These are phyloP conservation scores for Juncus effusus DNA, from an alignment of 176 grass and related monocot genomes.

Conservation along the genomic window DNA sequence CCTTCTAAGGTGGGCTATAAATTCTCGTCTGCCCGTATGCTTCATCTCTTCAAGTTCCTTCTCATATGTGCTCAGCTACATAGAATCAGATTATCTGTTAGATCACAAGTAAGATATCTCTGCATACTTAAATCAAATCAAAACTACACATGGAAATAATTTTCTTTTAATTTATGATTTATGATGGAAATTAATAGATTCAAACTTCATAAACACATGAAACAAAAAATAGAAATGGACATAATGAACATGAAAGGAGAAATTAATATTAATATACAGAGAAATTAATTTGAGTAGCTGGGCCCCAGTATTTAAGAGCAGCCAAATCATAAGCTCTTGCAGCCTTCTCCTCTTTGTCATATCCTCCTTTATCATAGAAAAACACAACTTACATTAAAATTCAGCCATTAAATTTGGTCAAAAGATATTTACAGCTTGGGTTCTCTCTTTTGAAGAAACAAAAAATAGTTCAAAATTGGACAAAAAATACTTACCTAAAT, in stretches of 20 bases:
- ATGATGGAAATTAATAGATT: too few species aligned
- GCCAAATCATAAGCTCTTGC: slow-evolving; percentile 88
- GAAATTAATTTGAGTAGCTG: slow-evolving; percentile 82
- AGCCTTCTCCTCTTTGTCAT: slow-evolving; percentile 91
- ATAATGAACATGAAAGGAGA: too few species aligned
- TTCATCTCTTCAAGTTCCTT: slow-evolving; percentile 42
- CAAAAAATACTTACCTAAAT: slow-evolving; percentile 56
- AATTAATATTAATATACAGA: slow-evolving; percentile 29
- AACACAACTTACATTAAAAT: slow-evolving; percentile 5
- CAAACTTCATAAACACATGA: too few species aligned
- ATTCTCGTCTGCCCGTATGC: slow-evolving; percentile 61
- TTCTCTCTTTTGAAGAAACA: slow-evolving; percentile 8
- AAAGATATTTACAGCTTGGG: slow-evolving; percentile 10
- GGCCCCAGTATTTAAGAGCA: slow-evolving; percentile 93
- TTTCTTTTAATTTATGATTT: too few species aligned
- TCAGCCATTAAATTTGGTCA: not conserved
- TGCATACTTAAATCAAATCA: too few species aligned
- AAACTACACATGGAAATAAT: too few species aligned
- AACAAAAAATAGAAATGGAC: too few species aligned
- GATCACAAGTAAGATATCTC: too few species aligned
- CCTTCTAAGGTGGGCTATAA: slow-evolving; percentile 85
- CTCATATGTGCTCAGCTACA: slow-evolving; percentile 25
- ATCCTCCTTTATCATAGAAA: slow-evolving; percentile 51
- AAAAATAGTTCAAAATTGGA: not conserved
- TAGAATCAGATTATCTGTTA: too few species aligned